Base-by-base conservation (phyloP, 495 filamentous ascomycete species). In the Neurospora sp. region DNA sequence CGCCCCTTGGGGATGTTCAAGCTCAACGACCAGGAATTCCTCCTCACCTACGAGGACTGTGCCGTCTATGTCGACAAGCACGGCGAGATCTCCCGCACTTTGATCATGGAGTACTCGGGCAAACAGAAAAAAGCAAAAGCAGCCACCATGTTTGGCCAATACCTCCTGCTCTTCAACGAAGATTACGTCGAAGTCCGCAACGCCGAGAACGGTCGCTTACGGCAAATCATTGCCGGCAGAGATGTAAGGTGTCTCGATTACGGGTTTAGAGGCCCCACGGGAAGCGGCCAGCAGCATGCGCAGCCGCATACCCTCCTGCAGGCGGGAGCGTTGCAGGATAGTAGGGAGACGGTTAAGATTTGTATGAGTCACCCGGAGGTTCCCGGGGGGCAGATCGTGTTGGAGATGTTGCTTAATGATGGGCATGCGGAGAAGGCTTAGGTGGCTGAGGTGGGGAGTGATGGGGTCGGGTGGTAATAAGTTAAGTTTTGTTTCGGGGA, bases 41-140 rank as follows among this genome's bases (percentile, higher is more conserved):
- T 99, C 6, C 88, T 97, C n/a, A 90, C 90, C 16, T 99, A 97
- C 80, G 92, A 94, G 75, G 93, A 97, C 79, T 97, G 95, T 74
- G 96, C 93, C 27, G 93, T 98, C 1, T 99, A 98, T 75, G 93
- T 97, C 80, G 97, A 98, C 83, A 97, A 98, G 81, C 94, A 98
- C 80, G 96, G 96, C 74, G 96, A 98, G 72, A 92, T 99, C 20
- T 93, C 89, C 42, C 90, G 96, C 65, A 91, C 89, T 42, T 93
- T 98, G 72, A 92, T 99, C 72, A 96, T 98, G 93, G 93, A 98
- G 77, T 98, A 98, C 81, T 94, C 97, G 4, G 96, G 96, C 71
- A 93, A 91, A 76, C 92, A 93, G 31, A 90, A 91, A 78, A 90
- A 90, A 70, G 96, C 95, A 9, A 85, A 84, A 70, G 84, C 83